Evolutionary conservation across 257 asterid species (phyloP).

Genomic region (Solanum stenotomum): DNA sequence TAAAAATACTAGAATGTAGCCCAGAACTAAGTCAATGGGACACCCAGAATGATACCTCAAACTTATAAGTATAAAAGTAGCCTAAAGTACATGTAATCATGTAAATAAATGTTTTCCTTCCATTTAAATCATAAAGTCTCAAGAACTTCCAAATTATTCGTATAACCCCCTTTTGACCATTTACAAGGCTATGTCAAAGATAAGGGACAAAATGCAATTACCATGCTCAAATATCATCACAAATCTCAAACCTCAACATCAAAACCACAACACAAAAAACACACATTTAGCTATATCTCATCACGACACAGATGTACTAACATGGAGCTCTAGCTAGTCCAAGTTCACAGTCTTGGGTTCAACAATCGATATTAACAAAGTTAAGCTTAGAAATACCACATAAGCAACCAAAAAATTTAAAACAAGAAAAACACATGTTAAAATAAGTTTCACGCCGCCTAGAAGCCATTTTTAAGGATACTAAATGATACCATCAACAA

Average conservation of each 20-base stretch:
- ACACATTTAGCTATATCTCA: not conserved
- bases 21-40: not conserved
- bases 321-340: not conserved
- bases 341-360: not conserved
- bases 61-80: not conserved
- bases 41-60: not conserved
- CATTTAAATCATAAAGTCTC: not conserved
- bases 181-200: too few species aligned
- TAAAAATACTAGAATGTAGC: not conserved
- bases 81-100: not conserved
- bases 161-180: not conserved
- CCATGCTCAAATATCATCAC: not conserved
- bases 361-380: not conserved
- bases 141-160: not conserved
- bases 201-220: too few species aligned
- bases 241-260: not conserved
- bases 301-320: rapidly evolving
- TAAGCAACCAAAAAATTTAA: not conserved
- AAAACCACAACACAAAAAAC: not conserved
- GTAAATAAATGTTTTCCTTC: too few species aligned
- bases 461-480: not conserved
- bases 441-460: not conserved
- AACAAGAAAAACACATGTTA: not conserved
- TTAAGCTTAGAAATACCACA: not conserved
- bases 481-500: not conserved